Percentiles rank a stretch among this genome's conserved stretches.
phyloP scores from a whole-genome alignment of 2,329 filamentous ascomycete genomes.

The Pyrenophora seminiperda region DNA sequence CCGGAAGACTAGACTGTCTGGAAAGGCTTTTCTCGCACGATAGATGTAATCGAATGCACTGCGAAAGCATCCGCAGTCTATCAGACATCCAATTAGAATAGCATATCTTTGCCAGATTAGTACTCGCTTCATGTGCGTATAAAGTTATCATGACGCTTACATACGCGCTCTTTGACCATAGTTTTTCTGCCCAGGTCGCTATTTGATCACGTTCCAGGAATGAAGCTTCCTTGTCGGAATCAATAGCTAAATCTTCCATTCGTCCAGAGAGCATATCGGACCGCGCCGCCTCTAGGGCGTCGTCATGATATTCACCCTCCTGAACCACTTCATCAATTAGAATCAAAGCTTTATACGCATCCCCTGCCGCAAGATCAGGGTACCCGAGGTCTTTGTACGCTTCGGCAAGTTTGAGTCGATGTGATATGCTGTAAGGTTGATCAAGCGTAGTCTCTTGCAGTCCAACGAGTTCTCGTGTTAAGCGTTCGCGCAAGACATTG shows the following conservation, averaged over 20 bases:
- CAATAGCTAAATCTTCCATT: constrained; percentile 12
- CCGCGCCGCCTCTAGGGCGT: constrained; percentile 62
- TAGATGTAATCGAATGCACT: constrained; percentile 70
- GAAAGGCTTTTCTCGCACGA: constrained; percentile 62
- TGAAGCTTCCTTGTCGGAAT: constrained; percentile 1
- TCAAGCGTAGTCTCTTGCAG: constrained; percentile 31
- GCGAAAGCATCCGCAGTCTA: constrained; percentile 66
- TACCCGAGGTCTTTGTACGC: constrained; percentile 78
- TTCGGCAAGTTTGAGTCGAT: constrained; percentile 66
- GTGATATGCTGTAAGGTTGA: constrained; percentile 47
- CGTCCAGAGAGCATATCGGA: constrained; percentile 25
- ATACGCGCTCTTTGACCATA: constrained; percentile 40
- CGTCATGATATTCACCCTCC: constrained; percentile 80
- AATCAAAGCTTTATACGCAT: constrained; percentile 89
- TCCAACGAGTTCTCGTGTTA: constrained; percentile 28
- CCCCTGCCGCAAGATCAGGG: constrained; percentile 85
- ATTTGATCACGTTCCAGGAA: constrained; percentile 17
- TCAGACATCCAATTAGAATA: constrained; percentile 60
- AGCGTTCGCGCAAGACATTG: constrained; percentile 13
- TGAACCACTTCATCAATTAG: constrained; percentile 80
- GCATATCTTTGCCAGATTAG: constrained; percentile 34
- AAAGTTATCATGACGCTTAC: constrained; percentile 13
- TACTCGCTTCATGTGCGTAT: background rate
- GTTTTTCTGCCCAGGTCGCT: constrained; percentile 26
- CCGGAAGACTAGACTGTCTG: constrained; percentile 61